Evolutionary conservation across 768 basidiomycete genomes (phyloP), one percentile per base, ranked within the genome.

Genomic region (Epithele typhae): DNA sequence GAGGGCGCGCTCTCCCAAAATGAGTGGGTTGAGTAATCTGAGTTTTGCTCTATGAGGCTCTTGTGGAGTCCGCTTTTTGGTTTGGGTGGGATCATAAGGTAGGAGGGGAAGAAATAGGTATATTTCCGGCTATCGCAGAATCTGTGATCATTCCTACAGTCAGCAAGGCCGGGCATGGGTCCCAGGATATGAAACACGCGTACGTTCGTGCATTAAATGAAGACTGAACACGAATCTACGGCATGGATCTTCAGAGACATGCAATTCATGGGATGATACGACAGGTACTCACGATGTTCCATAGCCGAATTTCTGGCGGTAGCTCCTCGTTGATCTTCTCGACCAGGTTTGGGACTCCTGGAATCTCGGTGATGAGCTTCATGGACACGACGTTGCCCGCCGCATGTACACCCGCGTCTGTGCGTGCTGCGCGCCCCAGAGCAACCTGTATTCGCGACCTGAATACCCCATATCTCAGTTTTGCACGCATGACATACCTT

Each of bases 331-430:
- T 99, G 57, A 97, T 72, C 27, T 79, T 77, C 5, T 73, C 71
- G 1, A 87, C 77, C 51, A 94, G 68, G 54, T 91, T 82, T 12
- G 73, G 68, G 5, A 87, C 74, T 11, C 78, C 86, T 2, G 91
- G 89, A 10, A 92, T 76, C 17, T 71, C 65, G 19, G 80, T 74
- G 58, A 96, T 96, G 76, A 95, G 77, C 66, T 96, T 96, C 59
- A 96, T 74, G 21, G 90, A 87, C 2, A 98, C 87, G 23, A 94
- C 69, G 62, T 99, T 99, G 9, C 94, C 89, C 19, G 93, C 93
- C 11, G 96, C 96, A 62, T 96, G 94, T 6, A 99, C 96, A 21
- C 96, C 96, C 2, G 94, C 90, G 64, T 99, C 96, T 1, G 96
- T 99, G 8, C 96, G 76, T 17, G 96, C 96, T 7, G 95, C 92